A percentile compares a stretch with the other conserved stretches of the same genome.
Conservation (phyloP, 2,329 filamentous ascomycete species). For the Alternaria triticimaculans region DNA sequence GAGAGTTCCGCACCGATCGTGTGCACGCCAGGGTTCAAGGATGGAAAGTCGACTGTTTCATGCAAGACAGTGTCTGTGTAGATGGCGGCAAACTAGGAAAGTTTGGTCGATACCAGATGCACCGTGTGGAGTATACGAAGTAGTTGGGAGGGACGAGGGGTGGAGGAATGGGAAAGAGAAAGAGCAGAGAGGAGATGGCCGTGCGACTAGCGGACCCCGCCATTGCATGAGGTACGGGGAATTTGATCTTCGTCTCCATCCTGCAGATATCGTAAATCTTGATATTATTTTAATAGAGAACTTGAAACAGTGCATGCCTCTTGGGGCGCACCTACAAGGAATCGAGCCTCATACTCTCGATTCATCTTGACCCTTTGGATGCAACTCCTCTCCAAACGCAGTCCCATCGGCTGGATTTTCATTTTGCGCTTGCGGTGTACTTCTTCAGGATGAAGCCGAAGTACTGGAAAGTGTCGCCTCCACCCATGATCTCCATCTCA, state of each 20-base stretch:
- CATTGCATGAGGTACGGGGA: background rate
- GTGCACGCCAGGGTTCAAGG: slow-evolving; percentile 7
- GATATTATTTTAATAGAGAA: background rate
- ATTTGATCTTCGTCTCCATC: background rate
- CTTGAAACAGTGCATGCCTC: background rate
- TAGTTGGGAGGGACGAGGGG: background rate
- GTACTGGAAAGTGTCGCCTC: slow-evolving; percentile 31
- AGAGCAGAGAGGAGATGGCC: background rate
- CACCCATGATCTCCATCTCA: slow-evolving; percentile 28
- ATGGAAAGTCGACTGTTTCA: slow-evolving; percentile 1
- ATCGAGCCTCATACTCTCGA: background rate
- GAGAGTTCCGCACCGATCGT: slow-evolving; percentile 1
- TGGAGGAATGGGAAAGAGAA: background rate
- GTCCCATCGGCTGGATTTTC: too few relatives aligned
- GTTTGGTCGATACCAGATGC: background rate
- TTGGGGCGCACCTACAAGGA: background rate
- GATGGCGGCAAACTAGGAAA: background rate
- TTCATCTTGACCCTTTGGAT: background rate
- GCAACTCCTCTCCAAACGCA: background rate
- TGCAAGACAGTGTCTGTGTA: slow-evolving; percentile 4
- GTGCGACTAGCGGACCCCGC: background rate
- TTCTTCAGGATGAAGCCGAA: slow-evolving; percentile 19
- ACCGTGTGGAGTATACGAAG: background rate
- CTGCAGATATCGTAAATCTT: background rate
- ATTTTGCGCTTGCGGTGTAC: background rate